These are phyloP conservation scores for Phyllosticta citribraziliensis DNA, from an alignment of 2,329 filamentous ascomycete species.

Conservation along the genomic window DNA sequence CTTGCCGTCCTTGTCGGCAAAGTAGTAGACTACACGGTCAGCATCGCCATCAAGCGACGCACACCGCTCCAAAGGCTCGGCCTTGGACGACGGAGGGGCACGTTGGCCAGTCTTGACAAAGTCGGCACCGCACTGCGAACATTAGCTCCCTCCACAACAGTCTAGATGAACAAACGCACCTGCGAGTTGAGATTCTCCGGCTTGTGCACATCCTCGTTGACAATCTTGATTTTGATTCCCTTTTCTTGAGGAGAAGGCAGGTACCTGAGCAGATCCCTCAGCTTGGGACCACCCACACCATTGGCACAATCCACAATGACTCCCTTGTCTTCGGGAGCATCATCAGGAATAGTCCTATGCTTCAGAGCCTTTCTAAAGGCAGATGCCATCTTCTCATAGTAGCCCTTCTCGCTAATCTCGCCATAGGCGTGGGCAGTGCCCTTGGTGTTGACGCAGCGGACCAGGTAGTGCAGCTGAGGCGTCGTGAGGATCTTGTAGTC, in stretches of 20 bases:
- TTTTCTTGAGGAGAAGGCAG: conserved; percentile 59
- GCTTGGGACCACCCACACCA: conserved; percentile 86
- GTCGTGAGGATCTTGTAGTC: conserved; percentile 92
- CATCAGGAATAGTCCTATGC: conserved; percentile 43
- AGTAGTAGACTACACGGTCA: conserved; percentile 93
- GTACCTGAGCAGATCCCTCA: conserved; percentile 76
- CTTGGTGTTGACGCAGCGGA: conserved; percentile 87
- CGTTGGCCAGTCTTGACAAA: conserved; percentile 96
- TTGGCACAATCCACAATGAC: conserved; percentile 93
- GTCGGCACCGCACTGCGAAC: conserved; percentile 73
- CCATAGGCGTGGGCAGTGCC: conserved; percentile 82
- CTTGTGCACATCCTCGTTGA: conserved; percentile 88
- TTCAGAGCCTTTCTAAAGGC: conserved; percentile 80
- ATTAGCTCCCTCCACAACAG: neutral
- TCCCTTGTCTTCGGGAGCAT: conserved; percentile 42
- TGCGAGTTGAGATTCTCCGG: conserved; percentile 84
- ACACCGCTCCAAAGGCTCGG: conserved; percentile 64
- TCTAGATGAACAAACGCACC: conserved; percentile 38
- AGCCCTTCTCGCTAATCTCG: conserved; percentile 77
- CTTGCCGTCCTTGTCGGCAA: conserved; percentile 66
- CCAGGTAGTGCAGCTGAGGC: conserved; percentile 95
- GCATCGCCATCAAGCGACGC: conserved; percentile 93
- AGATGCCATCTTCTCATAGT: conserved; percentile 82
- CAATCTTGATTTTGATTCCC: conserved; percentile 69
- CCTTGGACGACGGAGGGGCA: conserved; percentile 73